Evolutionary conservation across 331 rosid species (phyloP), one percentile per base, ranked within the genome.

Genomic region (Malus hybrid): DNA sequence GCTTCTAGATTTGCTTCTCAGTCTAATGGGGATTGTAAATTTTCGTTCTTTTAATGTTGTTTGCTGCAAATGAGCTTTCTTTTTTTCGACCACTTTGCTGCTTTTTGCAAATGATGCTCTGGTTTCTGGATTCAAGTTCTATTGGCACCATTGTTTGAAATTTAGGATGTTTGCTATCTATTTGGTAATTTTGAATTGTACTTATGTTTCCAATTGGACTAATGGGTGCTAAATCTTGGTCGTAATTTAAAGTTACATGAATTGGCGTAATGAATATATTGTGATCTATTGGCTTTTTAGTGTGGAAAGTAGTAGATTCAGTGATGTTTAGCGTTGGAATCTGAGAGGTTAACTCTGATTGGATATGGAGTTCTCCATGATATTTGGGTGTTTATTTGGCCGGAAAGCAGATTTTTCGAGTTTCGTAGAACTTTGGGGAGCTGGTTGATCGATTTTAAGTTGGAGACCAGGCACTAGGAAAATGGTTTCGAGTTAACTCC

Each of bases 1-100:
- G 71, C 83, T 75, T n/a, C 36, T 66, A 57, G 80, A 71, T 78
- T 82, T 61, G 72, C 63, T 53, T 69, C 30, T 58, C 26, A 22
- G 53, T 24, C 69, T 42, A 50, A 46, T 55, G 71, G 60, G 67
- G 30, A 3, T 70, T 76, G 15, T n/a, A 36, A 78, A 42, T 55
- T 39, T 74, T 34, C 18, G 8, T 22, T 14, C 46, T 53, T 62
- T 30, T 57, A 50, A 15, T 53, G 63, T 30, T 46, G 46, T 76
- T 61, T 53, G 66, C 29, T 61, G 64, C 71, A 60, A 75, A 74
- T 42, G 58, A n/a, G 63, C 56, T 16, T 18, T 24, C 16, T 28
- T 28, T 58, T 74, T 68, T 60, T 14, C 2, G 4, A 22, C 19
- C 58, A 66, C 16, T 53, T 28, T 77, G 39, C 60, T 48, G 69